These are phyloP conservation scores for Lactarius quietus DNA, from an alignment of 768 basidiomycete species.

Conservation along the genomic window DNA sequence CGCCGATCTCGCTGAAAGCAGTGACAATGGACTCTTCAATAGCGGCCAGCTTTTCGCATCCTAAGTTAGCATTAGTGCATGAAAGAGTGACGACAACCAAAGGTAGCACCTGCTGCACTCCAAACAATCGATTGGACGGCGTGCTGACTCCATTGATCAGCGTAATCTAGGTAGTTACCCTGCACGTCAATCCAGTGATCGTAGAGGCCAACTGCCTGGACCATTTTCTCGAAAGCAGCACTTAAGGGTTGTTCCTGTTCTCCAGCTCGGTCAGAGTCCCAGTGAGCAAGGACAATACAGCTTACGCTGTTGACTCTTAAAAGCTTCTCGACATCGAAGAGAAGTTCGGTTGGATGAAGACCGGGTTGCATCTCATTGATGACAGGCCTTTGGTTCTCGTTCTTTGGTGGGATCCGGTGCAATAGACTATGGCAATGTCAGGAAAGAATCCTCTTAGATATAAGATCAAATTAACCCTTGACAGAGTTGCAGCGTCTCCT, in stretches of 20 bases:
- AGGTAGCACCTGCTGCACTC: conserved; percentile 56
- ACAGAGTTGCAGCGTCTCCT: conserved; percentile 71
- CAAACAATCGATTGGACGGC: conserved; percentile 72
- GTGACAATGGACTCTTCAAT: conserved; percentile 69
- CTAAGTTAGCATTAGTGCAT: conserved; percentile 38
- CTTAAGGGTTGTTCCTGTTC: conserved; percentile 21
- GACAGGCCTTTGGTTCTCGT: conserved; percentile 44
- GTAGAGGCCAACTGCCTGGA: conserved; percentile 62
- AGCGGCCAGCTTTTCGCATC: conserved; percentile 59
- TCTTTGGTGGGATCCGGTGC: conserved; percentile 60
- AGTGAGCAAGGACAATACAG: conserved; percentile 7
- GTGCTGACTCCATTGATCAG: conserved; percentile 69
- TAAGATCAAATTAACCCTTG: conserved; percentile 49
- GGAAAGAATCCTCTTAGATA: not conserved
- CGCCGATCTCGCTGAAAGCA: conserved; percentile 56
- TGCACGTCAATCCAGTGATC: conserved; percentile 69
- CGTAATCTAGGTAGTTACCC: conserved; percentile 44
- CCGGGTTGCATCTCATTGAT: conserved; percentile 75
- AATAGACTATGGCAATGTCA: conserved; percentile 47
- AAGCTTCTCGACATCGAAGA: conserved; percentile 77
- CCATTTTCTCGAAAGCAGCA: conserved; percentile 63
- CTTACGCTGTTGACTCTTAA: conserved; percentile 60
- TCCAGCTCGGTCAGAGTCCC: not conserved
- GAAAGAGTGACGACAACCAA: not conserved
- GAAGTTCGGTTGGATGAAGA: conserved; percentile 69